phyloP scores from a whole-genome alignment of 2,329 filamentous ascomycete species.

The Thyridium curvatum region DNA sequence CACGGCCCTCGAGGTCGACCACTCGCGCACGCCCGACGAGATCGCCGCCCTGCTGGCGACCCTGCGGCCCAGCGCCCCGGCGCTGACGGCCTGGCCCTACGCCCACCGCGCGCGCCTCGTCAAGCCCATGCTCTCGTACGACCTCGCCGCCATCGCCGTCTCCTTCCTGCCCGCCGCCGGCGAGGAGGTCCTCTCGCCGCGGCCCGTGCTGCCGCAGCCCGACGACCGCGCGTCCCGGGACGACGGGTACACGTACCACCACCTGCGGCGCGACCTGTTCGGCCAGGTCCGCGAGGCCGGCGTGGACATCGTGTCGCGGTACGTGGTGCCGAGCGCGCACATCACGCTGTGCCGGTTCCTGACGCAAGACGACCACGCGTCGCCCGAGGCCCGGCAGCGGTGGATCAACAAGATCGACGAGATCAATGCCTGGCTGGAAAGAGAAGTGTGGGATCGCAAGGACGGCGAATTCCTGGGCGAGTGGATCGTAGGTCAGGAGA shows the following conservation, averaged over 20 bases:
- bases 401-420: constrained; percentile 67
- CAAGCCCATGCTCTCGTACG: constrained; percentile 77
- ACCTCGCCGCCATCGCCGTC: constrained; percentile 77
- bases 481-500: constrained; percentile 85
- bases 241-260: constrained; percentile 80
- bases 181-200: constrained; percentile 39
- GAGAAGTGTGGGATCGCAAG: constrained; percentile 59
- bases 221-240: constrained; percentile 23
- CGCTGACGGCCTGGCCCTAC: constrained; percentile 61
- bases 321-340: constrained; percentile 85
- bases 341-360: constrained; percentile 83
- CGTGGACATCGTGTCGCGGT: constrained; percentile 68
- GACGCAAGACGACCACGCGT: constrained; percentile 55
- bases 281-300: constrained; percentile 53
- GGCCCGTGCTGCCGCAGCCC: constrained; percentile 29
- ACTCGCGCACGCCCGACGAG: constrained; percentile 65
- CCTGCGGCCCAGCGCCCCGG: constrained; percentile 49
- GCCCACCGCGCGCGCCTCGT: constrained; percentile 67
- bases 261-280: constrained; percentile 76
- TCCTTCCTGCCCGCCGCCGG: constrained; percentile 78
- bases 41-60: constrained; percentile 56
- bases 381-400: constrained; percentile 48
- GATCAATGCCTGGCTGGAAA: constrained; percentile 69
- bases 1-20: constrained; percentile 79
- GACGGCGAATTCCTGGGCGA: constrained; percentile 49